Conservation (phyloP, 1,139 yeast genomes). For the Blastobotrys serpentis region DNA sequence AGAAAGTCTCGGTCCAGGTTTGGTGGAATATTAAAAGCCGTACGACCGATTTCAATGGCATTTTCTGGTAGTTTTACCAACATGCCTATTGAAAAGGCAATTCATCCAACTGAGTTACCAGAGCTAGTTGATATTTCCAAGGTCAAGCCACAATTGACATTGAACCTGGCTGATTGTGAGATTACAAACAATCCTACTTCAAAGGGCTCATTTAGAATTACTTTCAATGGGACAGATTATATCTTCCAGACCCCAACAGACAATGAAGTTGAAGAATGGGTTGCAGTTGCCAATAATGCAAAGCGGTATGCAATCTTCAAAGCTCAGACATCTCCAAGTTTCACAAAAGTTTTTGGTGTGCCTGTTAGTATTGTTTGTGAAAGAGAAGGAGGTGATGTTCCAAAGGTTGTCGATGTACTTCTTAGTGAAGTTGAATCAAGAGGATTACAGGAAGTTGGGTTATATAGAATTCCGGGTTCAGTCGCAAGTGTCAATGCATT, state of each 20-base stretch:
- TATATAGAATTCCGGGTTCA: constrained; percentile 90
- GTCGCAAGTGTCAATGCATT: constrained; percentile 71
- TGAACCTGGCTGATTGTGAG: constrained; percentile 52
- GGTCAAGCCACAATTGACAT: constrained; percentile 56
- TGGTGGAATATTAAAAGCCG: constrained; percentile 42
- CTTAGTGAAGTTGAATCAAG: constrained; percentile 74
- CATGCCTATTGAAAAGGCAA: constrained; percentile 50
- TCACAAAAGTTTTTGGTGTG: constrained; percentile 74
- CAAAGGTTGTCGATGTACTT: constrained; percentile 62
- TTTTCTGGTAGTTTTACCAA: constrained; percentile 34
- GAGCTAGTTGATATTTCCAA: constrained; percentile 45
- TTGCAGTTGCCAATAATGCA: constrained; percentile 45
- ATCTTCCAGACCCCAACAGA: constrained; percentile 68
- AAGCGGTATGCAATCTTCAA: constrained; percentile 40
- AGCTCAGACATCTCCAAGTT: constrained; percentile 29
- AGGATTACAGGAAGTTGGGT: constrained; percentile 87
- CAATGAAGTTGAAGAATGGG: constrained; percentile 76
- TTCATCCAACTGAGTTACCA: constrained; percentile 61
- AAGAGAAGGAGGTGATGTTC: constrained; percentile 63
- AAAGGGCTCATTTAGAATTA: constrained; percentile 56
- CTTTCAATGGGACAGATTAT: constrained; percentile 52
- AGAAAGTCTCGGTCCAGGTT: constrained; percentile 29
- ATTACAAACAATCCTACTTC: constrained; percentile 32
- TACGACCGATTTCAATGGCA: constrained; percentile 45
- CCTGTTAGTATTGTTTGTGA: constrained; percentile 75